phyloP scores from a whole-genome alignment of 2,329 filamentous ascomycete species.

The Microascus cirrosus region DNA sequence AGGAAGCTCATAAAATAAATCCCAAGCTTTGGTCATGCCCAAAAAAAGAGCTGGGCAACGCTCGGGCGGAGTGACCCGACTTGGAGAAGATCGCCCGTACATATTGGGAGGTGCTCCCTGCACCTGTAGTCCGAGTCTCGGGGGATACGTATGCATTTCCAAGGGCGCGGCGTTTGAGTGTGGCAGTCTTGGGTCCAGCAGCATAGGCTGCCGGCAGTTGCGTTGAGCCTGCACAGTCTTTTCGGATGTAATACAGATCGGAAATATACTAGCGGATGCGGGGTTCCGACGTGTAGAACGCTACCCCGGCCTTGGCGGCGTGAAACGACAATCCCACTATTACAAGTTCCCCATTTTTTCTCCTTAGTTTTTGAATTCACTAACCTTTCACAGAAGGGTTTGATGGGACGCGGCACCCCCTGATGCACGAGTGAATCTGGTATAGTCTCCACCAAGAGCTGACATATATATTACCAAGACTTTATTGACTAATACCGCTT shows the following conservation, averaged over 20 bases:
- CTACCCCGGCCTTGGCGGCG: too few species aligned
- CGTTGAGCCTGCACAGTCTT: too few species aligned
- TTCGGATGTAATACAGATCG: too few species aligned
- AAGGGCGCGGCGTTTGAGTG: neutral
- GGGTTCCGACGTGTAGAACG: too few species aligned
- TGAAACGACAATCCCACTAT: too few species aligned
- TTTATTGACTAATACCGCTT: neutral
- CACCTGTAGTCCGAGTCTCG: neutral
- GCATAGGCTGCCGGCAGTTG: too few species aligned
- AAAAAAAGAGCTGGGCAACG: neutral
- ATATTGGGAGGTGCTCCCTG: neutral
- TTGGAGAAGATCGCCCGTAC: neutral
- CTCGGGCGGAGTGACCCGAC: neutral
- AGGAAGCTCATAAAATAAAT: neutral
- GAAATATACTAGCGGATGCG: too few species aligned
- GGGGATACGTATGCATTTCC: neutral
- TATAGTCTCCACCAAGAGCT: neutral
- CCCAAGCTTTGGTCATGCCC: neutral
- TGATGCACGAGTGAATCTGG: neutral
- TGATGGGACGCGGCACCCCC: too few species aligned
- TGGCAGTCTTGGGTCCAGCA: too few species aligned
- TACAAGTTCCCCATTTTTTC: neutral
- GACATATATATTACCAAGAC: slow-evolving; percentile 1
- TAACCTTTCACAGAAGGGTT: too few species aligned
- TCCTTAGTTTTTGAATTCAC: too few species aligned